Percentiles rank a stretch among this genome's conserved stretches.
Evolutionary conservation across 305 asterid species (phyloP).

Genomic region (Fraxinus sp.): DNA sequence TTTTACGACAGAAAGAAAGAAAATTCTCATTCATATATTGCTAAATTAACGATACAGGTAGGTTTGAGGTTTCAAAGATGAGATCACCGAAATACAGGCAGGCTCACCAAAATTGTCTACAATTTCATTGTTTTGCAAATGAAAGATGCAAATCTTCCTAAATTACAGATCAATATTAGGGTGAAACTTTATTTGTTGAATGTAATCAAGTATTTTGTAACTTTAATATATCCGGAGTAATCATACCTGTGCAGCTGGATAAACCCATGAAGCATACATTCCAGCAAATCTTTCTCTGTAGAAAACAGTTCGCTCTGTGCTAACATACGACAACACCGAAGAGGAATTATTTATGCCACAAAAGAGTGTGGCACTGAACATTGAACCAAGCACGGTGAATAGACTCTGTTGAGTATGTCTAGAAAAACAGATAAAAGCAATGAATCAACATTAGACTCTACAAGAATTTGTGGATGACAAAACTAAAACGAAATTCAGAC

Average conservation of each 20-base stretch:
- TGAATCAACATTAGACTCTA: neutral
- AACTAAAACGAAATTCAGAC: neutral
- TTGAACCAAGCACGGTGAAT: conserved; percentile 46
- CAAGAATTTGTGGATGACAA: neutral
- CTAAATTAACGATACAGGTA: neutral
- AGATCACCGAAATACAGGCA: neutral
- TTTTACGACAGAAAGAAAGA: neutral
- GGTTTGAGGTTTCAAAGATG: neutral
- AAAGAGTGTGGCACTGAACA: conserved; percentile 43
- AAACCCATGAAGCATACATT: conserved; percentile 61
- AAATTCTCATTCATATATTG: neutral
- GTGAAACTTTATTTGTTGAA: neutral
- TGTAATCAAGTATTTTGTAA: neutral
- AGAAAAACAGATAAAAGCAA: conserved; percentile 13
- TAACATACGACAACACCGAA: conserved; percentile 47
- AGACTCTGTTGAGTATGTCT: conserved; percentile 54
- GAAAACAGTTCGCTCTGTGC: conserved; percentile 48
- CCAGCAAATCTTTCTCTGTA: conserved; percentile 59
- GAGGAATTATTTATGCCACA: conserved; percentile 54
- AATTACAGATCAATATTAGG: neutral
- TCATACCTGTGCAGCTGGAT: conserved; percentile 56
- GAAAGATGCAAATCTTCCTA: neutral
- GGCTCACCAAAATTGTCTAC: neutral
- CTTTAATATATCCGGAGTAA: neutral
- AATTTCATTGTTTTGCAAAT: neutral